Base-by-base conservation (phyloP, 1,139 yeast genomes). In the Ogataea hybrid region DNA sequence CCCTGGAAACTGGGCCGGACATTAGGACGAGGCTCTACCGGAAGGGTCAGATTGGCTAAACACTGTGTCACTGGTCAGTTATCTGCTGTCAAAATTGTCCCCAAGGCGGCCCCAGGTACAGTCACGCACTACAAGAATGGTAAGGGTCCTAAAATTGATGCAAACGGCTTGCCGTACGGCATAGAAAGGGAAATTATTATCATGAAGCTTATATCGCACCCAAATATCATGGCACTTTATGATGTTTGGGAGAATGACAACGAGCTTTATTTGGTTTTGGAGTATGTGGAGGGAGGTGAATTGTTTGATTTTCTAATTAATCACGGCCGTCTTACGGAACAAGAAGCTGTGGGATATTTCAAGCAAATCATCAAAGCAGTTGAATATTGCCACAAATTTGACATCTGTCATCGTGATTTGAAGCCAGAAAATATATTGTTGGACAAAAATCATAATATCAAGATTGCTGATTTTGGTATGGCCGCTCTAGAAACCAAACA, bases 401-500 rank as follows among this genome's bases (percentile, higher is more conserved):
- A 87, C 42, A 84, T 84, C 48, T 83, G 90, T 54, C 94, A 84
- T 58, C 74, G 95, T 58, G 95, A 84, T 64, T 70, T 84, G 58
- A 84, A 84, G 60, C 92, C 92, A 7, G 95, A 84, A 58, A 84
- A 84, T 62, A 68, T 84, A 45, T 63, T 84, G 44, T 65, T 84
- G 28, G 92, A 84, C 61, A 76, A 77, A 34, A 71, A 79, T 41
- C 71, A 79, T 43, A 81, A 79, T 51, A 84, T 84, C 41, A 84
- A 84, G 57, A 77, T 84, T 52, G 95, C 94, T 6, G 95, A 84
- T 63, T 84, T 84, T 57, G 95, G 94, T 38, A 84, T 84, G 94
- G 94, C 94, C 20, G 92, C 94, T 20, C 68, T 84, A 50, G 90
- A 84, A 62, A 74, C 83, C 48, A 80, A 81, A 44, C 85, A 83